Percentiles rank a stretch among this genome's conserved stretches.
Evolutionary conservation across 169 alveolate species (phyloP).

Genomic region (Plasmodium falciparum): DNA sequence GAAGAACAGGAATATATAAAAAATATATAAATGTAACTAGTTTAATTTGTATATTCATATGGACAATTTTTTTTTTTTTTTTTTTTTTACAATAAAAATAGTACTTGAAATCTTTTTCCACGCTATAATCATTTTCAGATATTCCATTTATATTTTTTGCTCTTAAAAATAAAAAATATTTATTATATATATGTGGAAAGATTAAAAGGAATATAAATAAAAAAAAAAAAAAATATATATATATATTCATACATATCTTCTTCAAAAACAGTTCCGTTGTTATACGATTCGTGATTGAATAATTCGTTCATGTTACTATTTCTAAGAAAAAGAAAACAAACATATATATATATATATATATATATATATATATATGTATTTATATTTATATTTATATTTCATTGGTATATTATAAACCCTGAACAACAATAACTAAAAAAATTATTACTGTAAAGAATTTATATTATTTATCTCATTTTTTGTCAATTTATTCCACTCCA

Average conservation of each 20-base stretch:
- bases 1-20: not conserved
- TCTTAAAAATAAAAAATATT: not conserved
- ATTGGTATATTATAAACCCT: too few relatives aligned
- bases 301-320: not conserved
- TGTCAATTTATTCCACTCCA: conserved; percentile 1
- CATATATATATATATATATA: not conserved
- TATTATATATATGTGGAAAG: not conserved
- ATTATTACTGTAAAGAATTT: conserved; percentile 15
- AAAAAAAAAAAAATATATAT: not conserved
- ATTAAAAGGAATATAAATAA: not conserved
- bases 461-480: conserved; percentile 5
- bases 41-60: too few relatives aligned
- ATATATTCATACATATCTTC: not conserved
- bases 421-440: too few relatives aligned
- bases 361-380: too few relatives aligned
- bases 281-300: too few relatives aligned
- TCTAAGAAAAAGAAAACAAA: not conserved
- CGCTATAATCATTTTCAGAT: not conserved
- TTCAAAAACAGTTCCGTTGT: not conserved
- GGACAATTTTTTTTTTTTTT: too few relatives aligned
- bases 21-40: not conserved
- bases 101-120: conserved; percentile 22
- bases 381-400: too few relatives aligned
- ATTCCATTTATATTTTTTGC: conserved; percentile 1
- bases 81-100: not conserved